Conservation (phyloP, 1,284 basidiomycete genomes). For the Vanrija sp. region DNA sequence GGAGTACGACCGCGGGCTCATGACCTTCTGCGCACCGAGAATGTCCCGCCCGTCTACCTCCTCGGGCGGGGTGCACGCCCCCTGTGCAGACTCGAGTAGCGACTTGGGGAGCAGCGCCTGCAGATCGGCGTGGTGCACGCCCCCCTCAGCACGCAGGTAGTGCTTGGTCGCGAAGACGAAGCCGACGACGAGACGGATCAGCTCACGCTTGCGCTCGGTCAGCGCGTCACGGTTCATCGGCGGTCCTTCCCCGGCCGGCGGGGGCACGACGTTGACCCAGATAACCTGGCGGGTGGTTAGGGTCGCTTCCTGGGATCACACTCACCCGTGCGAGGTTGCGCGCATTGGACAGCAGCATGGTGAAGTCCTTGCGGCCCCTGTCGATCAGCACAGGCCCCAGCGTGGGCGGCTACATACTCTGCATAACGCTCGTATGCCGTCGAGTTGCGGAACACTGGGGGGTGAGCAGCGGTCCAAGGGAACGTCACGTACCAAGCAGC, state of each 20-base stretch:
- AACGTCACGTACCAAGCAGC: slow-evolving; percentile 25
- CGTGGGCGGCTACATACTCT: slow-evolving; percentile 54
- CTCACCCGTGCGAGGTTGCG: slow-evolving; percentile 58
- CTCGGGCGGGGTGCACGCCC: not conserved
- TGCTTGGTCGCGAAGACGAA: slow-evolving; percentile 41
- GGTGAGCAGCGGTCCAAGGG: slow-evolving; percentile 64
- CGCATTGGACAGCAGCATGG: slow-evolving; percentile 50
- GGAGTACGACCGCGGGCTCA: not conserved
- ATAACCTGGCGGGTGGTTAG: slow-evolving; percentile 50
- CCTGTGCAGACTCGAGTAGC: slow-evolving; percentile 20
- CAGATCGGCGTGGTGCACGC: slow-evolving; percentile 42
- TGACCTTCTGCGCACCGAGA: not conserved
- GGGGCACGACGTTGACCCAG: slow-evolving; percentile 73
- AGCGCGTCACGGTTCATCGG: slow-evolving; percentile 53
- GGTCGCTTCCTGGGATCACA: not conserved
- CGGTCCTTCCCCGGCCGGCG: slow-evolving; percentile 32
- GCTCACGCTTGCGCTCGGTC: slow-evolving; percentile 65
- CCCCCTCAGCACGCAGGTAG: slow-evolving; percentile 44
- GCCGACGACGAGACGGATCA: slow-evolving; percentile 62
- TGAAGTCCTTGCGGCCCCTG: slow-evolving; percentile 79
- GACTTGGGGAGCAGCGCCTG: slow-evolving; percentile 35
- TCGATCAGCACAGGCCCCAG: slow-evolving; percentile 50
- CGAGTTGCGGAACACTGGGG: slow-evolving; percentile 60
- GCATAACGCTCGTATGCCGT: slow-evolving; percentile 48
- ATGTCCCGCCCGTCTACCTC: not conserved